Conservation (phyloP, 257 asterid species). For the Dorcoceras hygrometricum region DNA sequence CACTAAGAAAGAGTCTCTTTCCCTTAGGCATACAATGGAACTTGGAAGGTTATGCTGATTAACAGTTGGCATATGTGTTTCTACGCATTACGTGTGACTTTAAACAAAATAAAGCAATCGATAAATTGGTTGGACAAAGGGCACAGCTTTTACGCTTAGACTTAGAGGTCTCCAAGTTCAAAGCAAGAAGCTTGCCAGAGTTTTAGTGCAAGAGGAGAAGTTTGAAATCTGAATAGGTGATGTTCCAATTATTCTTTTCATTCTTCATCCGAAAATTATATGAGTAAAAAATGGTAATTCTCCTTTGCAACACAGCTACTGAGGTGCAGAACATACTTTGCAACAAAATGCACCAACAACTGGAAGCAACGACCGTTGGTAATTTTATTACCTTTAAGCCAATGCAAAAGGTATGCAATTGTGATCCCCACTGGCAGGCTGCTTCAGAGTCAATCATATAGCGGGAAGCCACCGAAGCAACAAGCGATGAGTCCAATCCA, state of each 20-base stretch:
- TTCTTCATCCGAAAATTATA: neutral
- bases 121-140: neutral
- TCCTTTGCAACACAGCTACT: neutral
- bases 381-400: constrained; percentile 69
- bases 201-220: too few species aligned
- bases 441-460: constrained; percentile 70
- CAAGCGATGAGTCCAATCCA: constrained; percentile 97
- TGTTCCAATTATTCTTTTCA: neutral
- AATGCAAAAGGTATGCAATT: constrained; percentile 80
- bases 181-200: neutral
- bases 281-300: neutral
- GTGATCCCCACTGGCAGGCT: constrained; percentile 82
- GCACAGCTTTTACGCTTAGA: neutral
- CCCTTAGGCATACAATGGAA: too few species aligned
- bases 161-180: neutral
- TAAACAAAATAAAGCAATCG: neutral
- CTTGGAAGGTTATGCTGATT: neutral
- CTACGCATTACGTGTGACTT: neutral
- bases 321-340: constrained; percentile 1
- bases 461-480: constrained; percentile 95
- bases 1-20: constrained; percentile 2
- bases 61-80: neutral
- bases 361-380: constrained; percentile 13
- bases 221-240: neutral
- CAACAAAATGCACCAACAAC: constrained; percentile 11